Evolutionary conservation across 768 basidiomycete species (phyloP).

Genomic region (Trametes punicea): DNA sequence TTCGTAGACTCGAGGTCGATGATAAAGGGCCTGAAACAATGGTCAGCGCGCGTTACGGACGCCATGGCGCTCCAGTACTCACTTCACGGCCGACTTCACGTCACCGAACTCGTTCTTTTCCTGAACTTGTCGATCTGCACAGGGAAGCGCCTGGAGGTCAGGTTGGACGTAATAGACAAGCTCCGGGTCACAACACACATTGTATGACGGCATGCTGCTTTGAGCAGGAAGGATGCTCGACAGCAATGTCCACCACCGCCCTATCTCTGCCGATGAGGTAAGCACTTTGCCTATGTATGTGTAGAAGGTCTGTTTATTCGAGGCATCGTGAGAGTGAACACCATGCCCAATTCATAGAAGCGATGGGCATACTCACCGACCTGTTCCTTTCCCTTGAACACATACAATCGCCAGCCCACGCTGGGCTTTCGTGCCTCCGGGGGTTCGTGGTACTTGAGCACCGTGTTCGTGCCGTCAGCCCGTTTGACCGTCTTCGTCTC

Average conservation of each 20-base stretch:
- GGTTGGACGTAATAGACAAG: not conserved
- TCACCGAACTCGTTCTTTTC: slow-evolving; percentile 87
- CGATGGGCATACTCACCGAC: slow-evolving; percentile 55
- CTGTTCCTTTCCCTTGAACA: slow-evolving; percentile 95
- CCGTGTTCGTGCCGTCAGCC: slow-evolving; percentile 70
- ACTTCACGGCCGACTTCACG: slow-evolving; percentile 82
- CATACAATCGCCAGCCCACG: slow-evolving; percentile 91
- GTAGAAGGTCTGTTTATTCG: slow-evolving; percentile 66
- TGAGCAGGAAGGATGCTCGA: slow-evolving; percentile 96
- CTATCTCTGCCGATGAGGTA: slow-evolving; percentile 92
- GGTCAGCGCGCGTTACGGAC: not conserved
- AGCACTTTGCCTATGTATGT: slow-evolving; percentile 91
- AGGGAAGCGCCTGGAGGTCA: slow-evolving; percentile 5
- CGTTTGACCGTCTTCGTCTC: slow-evolving; percentile 90
- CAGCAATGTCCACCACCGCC: slow-evolving; percentile 77
- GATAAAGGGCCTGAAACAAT: slow-evolving; percentile 73
- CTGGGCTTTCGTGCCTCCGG: slow-evolving; percentile 94
- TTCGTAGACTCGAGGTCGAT: slow-evolving; percentile 99
- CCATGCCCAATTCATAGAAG: not conserved
- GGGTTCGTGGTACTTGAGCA: slow-evolving; percentile 97
- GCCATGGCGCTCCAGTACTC: slow-evolving; percentile 29
- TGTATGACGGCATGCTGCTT: slow-evolving; percentile 99
- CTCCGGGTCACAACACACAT: slow-evolving; percentile 46
- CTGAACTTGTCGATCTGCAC: slow-evolving; percentile 72
- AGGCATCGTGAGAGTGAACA: not conserved